Conservation (phyloP, 164 flowering plant species). For the Euptelea pleiosperma region DNA sequence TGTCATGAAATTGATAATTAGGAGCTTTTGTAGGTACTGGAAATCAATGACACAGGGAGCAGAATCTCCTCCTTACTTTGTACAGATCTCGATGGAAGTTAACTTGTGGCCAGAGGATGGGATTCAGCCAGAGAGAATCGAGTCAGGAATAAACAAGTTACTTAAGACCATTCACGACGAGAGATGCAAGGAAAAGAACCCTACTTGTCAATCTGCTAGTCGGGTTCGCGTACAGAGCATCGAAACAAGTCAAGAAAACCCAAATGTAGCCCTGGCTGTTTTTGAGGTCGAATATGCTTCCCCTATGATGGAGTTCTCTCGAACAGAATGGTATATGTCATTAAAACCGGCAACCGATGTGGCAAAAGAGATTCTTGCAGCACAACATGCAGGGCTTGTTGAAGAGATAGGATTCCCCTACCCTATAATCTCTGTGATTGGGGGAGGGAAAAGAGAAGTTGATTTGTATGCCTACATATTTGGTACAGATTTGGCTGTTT, state of each 20-base stretch:
- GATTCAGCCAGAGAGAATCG: conserved; percentile 93
- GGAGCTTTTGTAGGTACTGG: conserved; percentile 66
- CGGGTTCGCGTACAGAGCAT: conserved; percentile 91
- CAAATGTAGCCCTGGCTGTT: conserved; percentile 75
- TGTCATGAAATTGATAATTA: conserved; percentile 28
- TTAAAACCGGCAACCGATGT: conserved; percentile 92
- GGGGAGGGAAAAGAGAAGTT: conserved; percentile 90
- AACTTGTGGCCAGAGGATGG: conserved; percentile 88
- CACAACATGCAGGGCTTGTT: conserved; percentile 42
- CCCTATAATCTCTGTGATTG: conserved; percentile 74
- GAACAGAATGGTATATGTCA: conserved; percentile 63
- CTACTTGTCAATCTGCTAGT: conserved; percentile 58
- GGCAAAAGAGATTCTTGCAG: conserved; percentile 69
- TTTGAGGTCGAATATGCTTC: conserved; percentile 87
- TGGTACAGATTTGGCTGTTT: conserved; percentile 84
- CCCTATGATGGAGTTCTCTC: conserved; percentile 45
- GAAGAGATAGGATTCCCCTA: conserved; percentile 82
- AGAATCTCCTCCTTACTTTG: conserved; percentile 96
- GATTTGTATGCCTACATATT: conserved; percentile 98
- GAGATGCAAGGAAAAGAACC: conserved; percentile 56
- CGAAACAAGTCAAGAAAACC: conserved; percentile 75
- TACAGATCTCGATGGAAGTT: conserved; percentile 93
- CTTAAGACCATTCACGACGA: conserved; percentile 62
- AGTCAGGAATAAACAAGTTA: conserved; percentile 79
- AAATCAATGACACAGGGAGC: conserved; percentile 84